Conservation (phyloP, 768 basidiomycete species). For the Russula ochroleuca region DNA sequence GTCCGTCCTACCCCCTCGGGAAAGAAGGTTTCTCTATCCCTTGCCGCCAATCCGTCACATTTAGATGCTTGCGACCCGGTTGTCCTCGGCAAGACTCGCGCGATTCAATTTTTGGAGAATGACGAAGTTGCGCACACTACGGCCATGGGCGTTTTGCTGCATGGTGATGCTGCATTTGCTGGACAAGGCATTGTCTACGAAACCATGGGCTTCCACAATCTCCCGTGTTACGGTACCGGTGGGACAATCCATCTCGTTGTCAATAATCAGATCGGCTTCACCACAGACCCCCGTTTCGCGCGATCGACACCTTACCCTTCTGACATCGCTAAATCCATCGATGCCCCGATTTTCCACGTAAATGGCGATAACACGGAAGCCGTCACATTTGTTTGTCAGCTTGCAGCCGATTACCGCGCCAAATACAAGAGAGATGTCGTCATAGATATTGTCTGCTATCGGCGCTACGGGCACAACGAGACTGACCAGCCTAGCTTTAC, state of each 20-base stretch:
- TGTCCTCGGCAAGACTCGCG: constrained; percentile 98
- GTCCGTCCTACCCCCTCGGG: constrained; percentile 96
- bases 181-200: constrained; percentile 99
- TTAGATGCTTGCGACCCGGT: constrained; percentile 96
- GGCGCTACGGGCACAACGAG: constrained; percentile 99
- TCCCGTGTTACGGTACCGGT: constrained; percentile 94
- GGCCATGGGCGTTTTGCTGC: constrained; percentile 93
- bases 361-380: constrained; percentile 99
- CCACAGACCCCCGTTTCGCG: constrained; percentile 95
- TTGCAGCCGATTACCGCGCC: constrained; percentile 96
- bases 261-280: constrained; percentile 99
- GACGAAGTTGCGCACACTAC: constrained; percentile 76
- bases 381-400: constrained; percentile 96
- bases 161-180: constrained; percentile 98
- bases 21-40: constrained; percentile 94
- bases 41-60: constrained; percentile 98
- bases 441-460: constrained; percentile 97
- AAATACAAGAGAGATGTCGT: constrained; percentile 99
- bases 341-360: constrained; percentile 98
- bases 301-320: constrained; percentile 98
- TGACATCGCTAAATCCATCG: constrained; percentile 97
- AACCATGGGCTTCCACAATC: constrained; percentile 96
- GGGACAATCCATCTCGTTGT: constrained; percentile 98
- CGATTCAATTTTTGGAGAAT: constrained; percentile 89
- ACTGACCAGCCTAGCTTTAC: constrained; percentile 99